phyloP scores from a whole-genome alignment of 352 stramenopile genomes.

The Globisporangium lucens region DNA sequence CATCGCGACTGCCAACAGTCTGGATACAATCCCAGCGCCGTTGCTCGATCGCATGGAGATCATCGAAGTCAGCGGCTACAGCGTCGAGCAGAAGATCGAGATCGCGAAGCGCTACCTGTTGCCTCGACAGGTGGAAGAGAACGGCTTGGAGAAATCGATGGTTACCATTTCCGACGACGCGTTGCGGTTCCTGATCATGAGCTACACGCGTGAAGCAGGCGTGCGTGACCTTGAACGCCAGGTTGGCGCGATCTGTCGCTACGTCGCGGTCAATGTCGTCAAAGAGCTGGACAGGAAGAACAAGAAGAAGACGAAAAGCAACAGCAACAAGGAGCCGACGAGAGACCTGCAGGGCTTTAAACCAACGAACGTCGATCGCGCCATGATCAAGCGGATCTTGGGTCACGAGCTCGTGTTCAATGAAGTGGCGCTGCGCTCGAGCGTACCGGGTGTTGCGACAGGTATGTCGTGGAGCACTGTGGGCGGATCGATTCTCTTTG shows the following conservation, averaged over 20 bases:
- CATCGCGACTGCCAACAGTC: conserved; percentile 80
- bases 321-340: conserved; percentile 5
- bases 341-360: conserved; percentile 29
- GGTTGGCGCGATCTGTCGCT: conserved; percentile 70
- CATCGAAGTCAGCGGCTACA: conserved; percentile 81
- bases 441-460: conserved; percentile 65
- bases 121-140: conserved; percentile 73
- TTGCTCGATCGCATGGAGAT: conserved; percentile 86
- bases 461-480: conserved; percentile 84
- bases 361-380: conserved; percentile 42
- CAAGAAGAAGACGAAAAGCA: conserved; percentile 11
- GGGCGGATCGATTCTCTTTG: conserved; percentile 81
- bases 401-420: conserved; percentile 72
- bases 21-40: conserved; percentile 71
- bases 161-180: conserved; percentile 55
- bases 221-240: conserved; percentile 83
- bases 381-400: conserved; percentile 55
- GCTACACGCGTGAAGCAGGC: conserved; percentile 85
- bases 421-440: conserved; percentile 67
- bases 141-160: conserved; percentile 51
- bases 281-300: conserved; percentile 36
- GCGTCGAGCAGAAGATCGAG: conserved; percentile 78
- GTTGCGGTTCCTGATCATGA: conserved; percentile 67
- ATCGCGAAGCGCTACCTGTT: conserved; percentile 78
- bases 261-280: conserved; percentile 68